Base-by-base conservation (phyloP, 306 rosid species). In the Cucumis melo region DNA sequence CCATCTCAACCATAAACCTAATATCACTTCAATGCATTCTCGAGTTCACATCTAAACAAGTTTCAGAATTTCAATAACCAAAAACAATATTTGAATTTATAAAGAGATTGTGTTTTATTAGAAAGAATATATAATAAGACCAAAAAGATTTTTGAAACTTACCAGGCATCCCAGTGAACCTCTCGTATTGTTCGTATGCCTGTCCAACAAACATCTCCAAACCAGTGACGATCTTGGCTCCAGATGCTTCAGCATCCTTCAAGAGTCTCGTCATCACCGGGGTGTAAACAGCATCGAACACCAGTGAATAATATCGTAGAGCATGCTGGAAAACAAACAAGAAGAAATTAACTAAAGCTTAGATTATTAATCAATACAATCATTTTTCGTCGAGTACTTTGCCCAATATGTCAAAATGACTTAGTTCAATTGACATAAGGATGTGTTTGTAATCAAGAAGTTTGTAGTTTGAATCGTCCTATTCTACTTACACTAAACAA, bases 251-350 rank as follows among this genome's bases (percentile, higher is more conserved):
- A 42, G 96, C 92, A 81, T 90, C 96, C 78, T 56, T 78, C 54
- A 90, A 82, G 82, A 90, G 92, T 63, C 91, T 90, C 2, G 96
- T 90, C 84, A 80, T 29, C 64, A 84, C 89, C 0, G 96, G 96
- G 7, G 91, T 88, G 81, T 85, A 87, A 75, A 90, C 73, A 44
- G 91, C 96, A 83, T 87, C 92, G 64, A 88, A 88, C 61, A 87
- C 96, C 81, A 90, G 74, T n/a, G 83, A 84, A 51, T 88, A 88
- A 83, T 82, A 83, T 73, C 81, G 81, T 74, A 90, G 78, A 57
- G 91, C 88, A 66, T 88, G 76, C 92, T 90, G 86, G 56, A 14
- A 78, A 66, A 34, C 6, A 10, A 41, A 53, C 11, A 23, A 3
- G 29, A 20, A n/a, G 39, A 60, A 59, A 12, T 24, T 65, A n/a